A percentile compares a stretch with the other conserved stretches of the same genome.
These are phyloP conservation scores for Amaranthus palmeri DNA, from an alignment of 148 eudicot genomes.

Conservation along the genomic window DNA sequence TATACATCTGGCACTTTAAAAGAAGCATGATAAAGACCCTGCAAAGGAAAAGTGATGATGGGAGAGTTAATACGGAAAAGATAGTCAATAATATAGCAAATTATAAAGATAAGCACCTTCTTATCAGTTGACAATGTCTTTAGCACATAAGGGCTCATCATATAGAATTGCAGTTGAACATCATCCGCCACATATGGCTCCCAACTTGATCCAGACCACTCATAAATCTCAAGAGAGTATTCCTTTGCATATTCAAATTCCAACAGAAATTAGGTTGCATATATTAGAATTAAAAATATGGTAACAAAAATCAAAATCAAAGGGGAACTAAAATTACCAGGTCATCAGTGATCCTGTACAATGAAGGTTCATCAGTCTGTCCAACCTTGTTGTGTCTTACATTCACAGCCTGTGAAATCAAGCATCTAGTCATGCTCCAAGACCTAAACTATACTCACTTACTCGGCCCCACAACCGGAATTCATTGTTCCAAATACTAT, in stretches of 20 bases:
- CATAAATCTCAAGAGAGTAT: constrained; percentile 37
- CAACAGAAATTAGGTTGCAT: not conserved
- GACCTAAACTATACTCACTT: not conserved
- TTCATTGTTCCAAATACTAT: no score
- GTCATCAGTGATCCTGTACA: constrained; percentile 36
- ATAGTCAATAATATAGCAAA: not conserved
- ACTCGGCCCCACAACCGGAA: no score
- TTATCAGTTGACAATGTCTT: constrained; percentile 35
- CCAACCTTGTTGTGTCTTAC: constrained; percentile 38
- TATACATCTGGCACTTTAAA: constrained; percentile 94
- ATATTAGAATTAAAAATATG: not conserved
- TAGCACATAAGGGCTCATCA: constrained; percentile 47
- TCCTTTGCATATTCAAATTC: constrained; percentile 24
- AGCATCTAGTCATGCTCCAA: not conserved
- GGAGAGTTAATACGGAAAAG: constrained; percentile 2
- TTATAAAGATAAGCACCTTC: constrained; percentile 25
- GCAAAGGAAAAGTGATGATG: constrained; percentile 16
- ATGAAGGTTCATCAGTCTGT: constrained; percentile 34
- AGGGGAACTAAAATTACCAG: constrained; percentile 17
- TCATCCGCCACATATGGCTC: constrained; percentile 40
- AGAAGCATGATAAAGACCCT: constrained; percentile 71
- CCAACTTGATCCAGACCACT: constrained; percentile 42
- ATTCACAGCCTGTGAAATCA: constrained; percentile 29
- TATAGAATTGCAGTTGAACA: constrained; percentile 42
- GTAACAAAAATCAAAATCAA: not conserved